A percentile compares a stretch with the other conserved stretches of the same genome.
phyloP scores from a whole-genome alignment of 1,139 yeast species.

The Blastobotrys serpentis region DNA sequence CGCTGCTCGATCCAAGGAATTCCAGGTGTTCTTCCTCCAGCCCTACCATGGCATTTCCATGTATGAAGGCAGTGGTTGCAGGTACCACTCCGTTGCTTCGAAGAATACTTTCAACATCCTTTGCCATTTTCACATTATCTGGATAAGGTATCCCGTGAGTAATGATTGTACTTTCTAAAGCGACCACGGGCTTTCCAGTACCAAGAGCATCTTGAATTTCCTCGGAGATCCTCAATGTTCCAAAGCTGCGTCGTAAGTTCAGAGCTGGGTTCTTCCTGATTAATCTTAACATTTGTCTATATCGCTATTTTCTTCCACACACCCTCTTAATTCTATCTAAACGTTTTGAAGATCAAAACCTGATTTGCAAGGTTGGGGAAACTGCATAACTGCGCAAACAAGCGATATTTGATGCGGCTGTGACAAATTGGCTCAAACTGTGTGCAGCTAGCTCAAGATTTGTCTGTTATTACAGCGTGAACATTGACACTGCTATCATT shows the following conservation, averaged over 20 bases:
- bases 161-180: constrained; percentile 82
- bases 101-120: constrained; percentile 59
- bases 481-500: too few relatives aligned
- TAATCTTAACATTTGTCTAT: background rate
- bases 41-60: constrained; percentile 75
- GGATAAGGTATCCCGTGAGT: constrained; percentile 92
- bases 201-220: constrained; percentile 63
- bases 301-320: too few relatives aligned
- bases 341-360: too few relatives aligned
- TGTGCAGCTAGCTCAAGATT: too few relatives aligned
- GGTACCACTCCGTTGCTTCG: constrained; percentile 71
- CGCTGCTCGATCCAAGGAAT: constrained; percentile 44
- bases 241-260: background rate
- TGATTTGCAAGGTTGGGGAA: too few relatives aligned
- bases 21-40: constrained; percentile 49
- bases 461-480: too few relatives aligned
- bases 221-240: constrained; percentile 44
- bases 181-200: constrained; percentile 63
- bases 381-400: too few relatives aligned
- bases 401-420: too few relatives aligned
- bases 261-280: background rate
- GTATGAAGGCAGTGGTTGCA: constrained; percentile 78
- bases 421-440: too few relatives aligned
- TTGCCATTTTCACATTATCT: constrained; percentile 69
- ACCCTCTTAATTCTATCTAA: too few relatives aligned